These are phyloP conservation scores for Ascochyta clinopodiicola DNA, from an alignment of 2,329 filamentous ascomycete species.

Conservation along the genomic window DNA sequence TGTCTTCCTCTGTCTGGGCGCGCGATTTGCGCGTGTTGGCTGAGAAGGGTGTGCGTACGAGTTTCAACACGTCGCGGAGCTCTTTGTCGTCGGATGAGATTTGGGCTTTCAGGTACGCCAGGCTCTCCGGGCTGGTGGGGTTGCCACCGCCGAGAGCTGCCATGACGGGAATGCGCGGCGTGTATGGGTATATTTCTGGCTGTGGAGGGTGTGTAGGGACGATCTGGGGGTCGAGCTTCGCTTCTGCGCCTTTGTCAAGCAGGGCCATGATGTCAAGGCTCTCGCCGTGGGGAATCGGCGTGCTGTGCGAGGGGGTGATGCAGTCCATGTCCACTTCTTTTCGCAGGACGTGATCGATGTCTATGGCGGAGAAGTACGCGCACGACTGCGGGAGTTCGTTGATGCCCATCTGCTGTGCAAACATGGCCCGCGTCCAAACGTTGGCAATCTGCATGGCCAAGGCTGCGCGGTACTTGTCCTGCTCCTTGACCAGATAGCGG, in stretches of 20 bases:
- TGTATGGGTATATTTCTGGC: constrained; percentile 71
- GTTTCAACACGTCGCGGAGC: constrained; percentile 73
- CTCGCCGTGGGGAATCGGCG: constrained; percentile 82
- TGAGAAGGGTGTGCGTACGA: constrained; percentile 35
- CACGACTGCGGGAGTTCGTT: constrained; percentile 92
- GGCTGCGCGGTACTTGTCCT: constrained; percentile 86
- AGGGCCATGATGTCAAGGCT: constrained; percentile 82
- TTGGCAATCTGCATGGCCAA: constrained; percentile 95
- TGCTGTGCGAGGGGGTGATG: constrained; percentile 83
- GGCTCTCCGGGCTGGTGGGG: constrained; percentile 45
- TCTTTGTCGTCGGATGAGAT: constrained; percentile 78
- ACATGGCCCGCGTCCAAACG: constrained; percentile 97
- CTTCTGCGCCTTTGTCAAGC: constrained; percentile 72
- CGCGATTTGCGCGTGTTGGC: constrained; percentile 1
- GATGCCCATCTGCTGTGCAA: constrained; percentile 95
- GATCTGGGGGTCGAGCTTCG: constrained; percentile 71
- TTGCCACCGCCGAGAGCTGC: constrained; percentile 61
- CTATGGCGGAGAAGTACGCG: constrained; percentile 93
- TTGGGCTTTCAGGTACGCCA: constrained; percentile 81
- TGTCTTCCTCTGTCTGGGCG: background rate
- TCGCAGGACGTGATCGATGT: constrained; percentile 92
- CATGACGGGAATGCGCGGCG: constrained; percentile 79
- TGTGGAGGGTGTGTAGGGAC: constrained; percentile 64
- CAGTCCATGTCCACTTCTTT: constrained; percentile 99
- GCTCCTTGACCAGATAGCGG: constrained; percentile 83